Evolutionary conservation across 2,329 filamentous ascomycete species (phyloP).

Genomic region (Blastomyces gilchristii): DNA sequence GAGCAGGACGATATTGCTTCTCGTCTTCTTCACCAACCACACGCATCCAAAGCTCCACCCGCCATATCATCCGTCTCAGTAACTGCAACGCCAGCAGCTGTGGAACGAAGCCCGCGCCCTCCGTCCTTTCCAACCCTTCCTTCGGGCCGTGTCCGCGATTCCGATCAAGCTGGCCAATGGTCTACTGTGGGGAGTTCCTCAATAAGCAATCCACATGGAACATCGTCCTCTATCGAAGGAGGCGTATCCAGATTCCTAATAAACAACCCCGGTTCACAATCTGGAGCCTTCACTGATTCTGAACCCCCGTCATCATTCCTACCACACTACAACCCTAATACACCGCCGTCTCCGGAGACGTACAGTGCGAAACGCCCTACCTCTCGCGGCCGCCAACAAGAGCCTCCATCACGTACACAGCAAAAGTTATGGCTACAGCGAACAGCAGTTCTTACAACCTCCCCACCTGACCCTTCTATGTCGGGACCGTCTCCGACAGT

Average conservation of each 20-base stretch:
- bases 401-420: slow-evolving; percentile 38
- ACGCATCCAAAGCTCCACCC: slow-evolving; percentile 37
- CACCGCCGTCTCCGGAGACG: slow-evolving; percentile 34
- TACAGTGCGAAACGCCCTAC: slow-evolving; percentile 24
- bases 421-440: slow-evolving; percentile 41
- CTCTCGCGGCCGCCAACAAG: slow-evolving; percentile 26
- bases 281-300: slow-evolving; percentile 30
- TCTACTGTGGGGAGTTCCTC: slow-evolving; percentile 21
- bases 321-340: slow-evolving; percentile 39
- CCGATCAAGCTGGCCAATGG: slow-evolving; percentile 22
- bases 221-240: slow-evolving; percentile 40
- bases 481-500: slow-evolving; percentile 24
- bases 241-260: slow-evolving; percentile 39
- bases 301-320: slow-evolving; percentile 39
- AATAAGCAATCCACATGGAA: slow-evolving; percentile 27
- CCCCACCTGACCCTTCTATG: slow-evolving; percentile 29
- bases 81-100: slow-evolving; percentile 30
- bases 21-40: slow-evolving; percentile 31
- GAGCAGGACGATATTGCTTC: slow-evolving; percentile 31
- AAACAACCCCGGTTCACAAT: slow-evolving; percentile 23
- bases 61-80: slow-evolving; percentile 41
- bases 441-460: slow-evolving; percentile 36
- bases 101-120: slow-evolving; percentile 28
- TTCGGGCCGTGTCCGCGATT: slow-evolving; percentile 24
- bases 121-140: slow-evolving; percentile 29